Conservation (phyloP, 768 basidiomycete species). For the Tulasnella sp. region DNA sequence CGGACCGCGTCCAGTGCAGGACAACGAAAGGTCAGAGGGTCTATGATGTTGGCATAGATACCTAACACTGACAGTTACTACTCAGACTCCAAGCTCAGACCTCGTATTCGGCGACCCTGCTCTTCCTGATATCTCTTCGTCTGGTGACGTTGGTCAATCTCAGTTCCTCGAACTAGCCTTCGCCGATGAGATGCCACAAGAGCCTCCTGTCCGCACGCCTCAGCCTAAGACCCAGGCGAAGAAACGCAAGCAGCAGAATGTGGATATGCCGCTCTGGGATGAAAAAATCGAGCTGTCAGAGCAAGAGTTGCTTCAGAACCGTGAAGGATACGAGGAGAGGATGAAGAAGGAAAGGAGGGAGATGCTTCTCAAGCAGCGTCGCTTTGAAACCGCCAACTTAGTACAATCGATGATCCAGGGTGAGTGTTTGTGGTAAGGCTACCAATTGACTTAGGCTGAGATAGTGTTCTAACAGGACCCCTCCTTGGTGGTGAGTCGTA, state of each 20-base stretch:
- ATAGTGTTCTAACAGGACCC: constrained; percentile 11
- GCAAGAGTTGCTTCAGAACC: constrained; percentile 70
- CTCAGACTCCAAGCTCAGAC: background rate
- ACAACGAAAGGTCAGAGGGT: background rate
- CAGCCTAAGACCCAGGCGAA: constrained; percentile 23
- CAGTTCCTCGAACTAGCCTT: background rate
- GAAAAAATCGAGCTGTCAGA: constrained; percentile 75
- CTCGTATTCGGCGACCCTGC: background rate
- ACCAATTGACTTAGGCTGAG: constrained; percentile 39
- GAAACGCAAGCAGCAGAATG: constrained; percentile 50
- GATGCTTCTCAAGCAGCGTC: constrained; percentile 49
- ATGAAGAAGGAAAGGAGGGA: constrained; percentile 55
- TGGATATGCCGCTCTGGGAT: constrained; percentile 51
- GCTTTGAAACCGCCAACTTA: constrained; percentile 51
- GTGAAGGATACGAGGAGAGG: constrained; percentile 61
- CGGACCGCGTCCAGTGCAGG: background rate
- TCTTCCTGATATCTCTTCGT: background rate
- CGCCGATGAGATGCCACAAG: background rate
- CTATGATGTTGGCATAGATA: background rate
- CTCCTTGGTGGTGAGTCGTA: constrained; percentile 18
- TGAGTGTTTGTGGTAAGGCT: constrained; percentile 40
- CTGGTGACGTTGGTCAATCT: background rate
- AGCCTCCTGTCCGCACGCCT: background rate
- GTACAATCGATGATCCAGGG: constrained; percentile 54
- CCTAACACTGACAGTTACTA: background rate